Evolutionary conservation across 1,284 basidiomycete genomes (phyloP).

Genomic region (Hemileia vastatrix): DNA sequence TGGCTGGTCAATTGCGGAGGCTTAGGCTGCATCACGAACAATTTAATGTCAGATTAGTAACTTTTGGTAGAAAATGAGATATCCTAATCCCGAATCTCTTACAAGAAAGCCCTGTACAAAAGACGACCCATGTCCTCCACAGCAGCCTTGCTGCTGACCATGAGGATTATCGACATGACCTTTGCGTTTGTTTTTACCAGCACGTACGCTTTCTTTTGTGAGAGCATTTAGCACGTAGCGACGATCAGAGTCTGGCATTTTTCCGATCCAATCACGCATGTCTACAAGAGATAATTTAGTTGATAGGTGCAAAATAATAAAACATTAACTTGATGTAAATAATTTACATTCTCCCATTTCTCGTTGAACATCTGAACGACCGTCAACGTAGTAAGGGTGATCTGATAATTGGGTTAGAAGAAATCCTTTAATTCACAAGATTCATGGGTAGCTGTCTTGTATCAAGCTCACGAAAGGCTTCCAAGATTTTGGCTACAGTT

Average conservation of each 20-base stretch:
- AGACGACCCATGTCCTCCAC: constrained; percentile 22
- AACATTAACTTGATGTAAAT: not conserved
- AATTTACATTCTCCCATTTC: constrained; percentile 23
- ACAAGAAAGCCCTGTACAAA: no score
- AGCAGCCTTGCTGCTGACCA: constrained; percentile 9
- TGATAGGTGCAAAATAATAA: not conserved
- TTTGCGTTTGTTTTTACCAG: constrained; percentile 37
- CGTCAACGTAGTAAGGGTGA: constrained; percentile 24
- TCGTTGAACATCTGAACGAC: constrained; percentile 21
- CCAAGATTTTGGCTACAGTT: constrained; percentile 16
- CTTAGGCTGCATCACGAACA: no score
- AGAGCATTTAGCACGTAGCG: constrained; percentile 34
- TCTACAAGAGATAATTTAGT: constrained; percentile 1
- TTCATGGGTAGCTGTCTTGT: not conserved
- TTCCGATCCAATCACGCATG: constrained; percentile 25
- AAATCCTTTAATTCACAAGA: not conserved
- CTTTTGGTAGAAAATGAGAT: no score
- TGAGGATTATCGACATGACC: constrained; percentile 31
- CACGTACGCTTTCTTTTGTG: constrained; percentile 36
- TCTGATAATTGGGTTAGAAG: not conserved
- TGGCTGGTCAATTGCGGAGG: no score
- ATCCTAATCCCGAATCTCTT: no score
- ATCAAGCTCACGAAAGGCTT: constrained; percentile 20
- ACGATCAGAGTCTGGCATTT: constrained; percentile 19
- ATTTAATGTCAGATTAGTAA: no score